A percentile compares a stretch with the other conserved stretches of the same genome.
Conservation (phyloP, 2,329 filamentous ascomycete species). For the Aspergillus uvarum region DNA sequence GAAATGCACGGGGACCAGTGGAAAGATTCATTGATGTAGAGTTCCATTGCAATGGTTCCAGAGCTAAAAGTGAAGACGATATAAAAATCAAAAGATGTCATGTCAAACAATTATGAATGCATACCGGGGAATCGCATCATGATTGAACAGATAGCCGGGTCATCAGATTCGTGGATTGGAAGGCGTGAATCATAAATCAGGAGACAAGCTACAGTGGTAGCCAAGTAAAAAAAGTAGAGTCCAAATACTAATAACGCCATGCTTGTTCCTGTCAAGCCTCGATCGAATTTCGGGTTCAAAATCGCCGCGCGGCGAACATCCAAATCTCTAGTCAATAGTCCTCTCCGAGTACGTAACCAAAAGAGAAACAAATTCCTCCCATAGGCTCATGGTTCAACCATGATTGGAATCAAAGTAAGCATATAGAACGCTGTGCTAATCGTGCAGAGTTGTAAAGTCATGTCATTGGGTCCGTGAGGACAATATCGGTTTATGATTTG, state of each 20-base stretch:
- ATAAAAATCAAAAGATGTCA: neutral
- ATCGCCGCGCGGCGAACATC: slow-evolving; percentile 29
- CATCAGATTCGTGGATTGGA: slow-evolving; percentile 16
- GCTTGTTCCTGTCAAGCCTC: slow-evolving; percentile 15
- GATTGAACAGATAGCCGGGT: slow-evolving; percentile 18
- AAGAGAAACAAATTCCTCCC: slow-evolving; percentile 18
- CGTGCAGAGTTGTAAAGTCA: slow-evolving; percentile 12
- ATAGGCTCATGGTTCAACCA: slow-evolving; percentile 6
- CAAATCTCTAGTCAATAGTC: slow-evolving; percentile 26
- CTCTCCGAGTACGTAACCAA: slow-evolving; percentile 20
- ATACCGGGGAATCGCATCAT: slow-evolving; percentile 33
- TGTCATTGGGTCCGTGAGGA: slow-evolving; percentile 37
- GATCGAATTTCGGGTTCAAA: slow-evolving; percentile 17
- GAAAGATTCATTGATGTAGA: neutral
- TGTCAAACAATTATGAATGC: slow-evolving; percentile 18
- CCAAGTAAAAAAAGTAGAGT: slow-evolving; percentile 19
- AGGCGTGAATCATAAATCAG: slow-evolving; percentile 10
- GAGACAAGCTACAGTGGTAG: slow-evolving; percentile 6
- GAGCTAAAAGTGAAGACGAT: neutral
- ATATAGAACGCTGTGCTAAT: slow-evolving; percentile 13
- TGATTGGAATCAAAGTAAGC: slow-evolving; percentile 12
- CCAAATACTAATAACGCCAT: slow-evolving; percentile 28
- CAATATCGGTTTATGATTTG: slow-evolving; percentile 28
- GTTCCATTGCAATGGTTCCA: neutral
- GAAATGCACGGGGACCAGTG: neutral